A percentile compares a stretch with the other conserved stretches of the same genome.
Conservation (phyloP, 2,329 filamentous ascomycete species). For the Fusarium sp. region DNA sequence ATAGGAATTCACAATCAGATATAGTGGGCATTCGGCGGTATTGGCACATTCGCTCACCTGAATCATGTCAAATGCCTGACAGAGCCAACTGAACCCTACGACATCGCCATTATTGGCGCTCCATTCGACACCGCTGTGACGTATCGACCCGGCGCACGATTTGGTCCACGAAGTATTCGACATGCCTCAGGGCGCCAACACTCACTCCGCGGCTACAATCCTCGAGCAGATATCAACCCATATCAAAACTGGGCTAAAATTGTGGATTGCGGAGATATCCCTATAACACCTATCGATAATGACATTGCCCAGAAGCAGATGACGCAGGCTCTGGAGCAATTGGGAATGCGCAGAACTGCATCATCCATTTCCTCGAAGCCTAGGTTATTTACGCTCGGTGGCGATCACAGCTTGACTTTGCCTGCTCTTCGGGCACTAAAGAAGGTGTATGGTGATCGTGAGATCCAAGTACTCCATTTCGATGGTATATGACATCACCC, state of each 20-base stretch:
- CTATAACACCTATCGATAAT: constrained; percentile 88
- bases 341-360: constrained; percentile 57
- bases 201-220: constrained; percentile 80
- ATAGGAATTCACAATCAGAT: not conserved
- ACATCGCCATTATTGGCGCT: constrained; percentile 76
- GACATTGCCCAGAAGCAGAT: constrained; percentile 82
- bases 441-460: constrained; percentile 65
- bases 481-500: constrained; percentile 53
- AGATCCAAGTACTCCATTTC: constrained; percentile 76
- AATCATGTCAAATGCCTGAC: constrained; percentile 74
- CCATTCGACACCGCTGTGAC: constrained; percentile 79
- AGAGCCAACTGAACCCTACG: constrained; percentile 68
- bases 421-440: constrained; percentile 74
- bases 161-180: constrained; percentile 87
- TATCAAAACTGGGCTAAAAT: constrained; percentile 84
- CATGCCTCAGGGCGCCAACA: constrained; percentile 84
- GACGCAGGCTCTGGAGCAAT: constrained; percentile 79
- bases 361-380: constrained; percentile 51
- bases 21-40: constrained; percentile 69
- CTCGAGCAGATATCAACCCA: constrained; percentile 82
- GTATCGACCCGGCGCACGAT: constrained; percentile 72
- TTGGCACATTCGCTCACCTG: constrained; percentile 80
- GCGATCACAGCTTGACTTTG: constrained; percentile 79
- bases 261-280: constrained; percentile 90
- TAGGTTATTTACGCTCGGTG: constrained; percentile 74